Evolutionary conservation across 2,329 filamentous ascomycete species (phyloP), one percentile per base, ranked within the genome.

Genomic region (Claviceps fusiformis): DNA sequence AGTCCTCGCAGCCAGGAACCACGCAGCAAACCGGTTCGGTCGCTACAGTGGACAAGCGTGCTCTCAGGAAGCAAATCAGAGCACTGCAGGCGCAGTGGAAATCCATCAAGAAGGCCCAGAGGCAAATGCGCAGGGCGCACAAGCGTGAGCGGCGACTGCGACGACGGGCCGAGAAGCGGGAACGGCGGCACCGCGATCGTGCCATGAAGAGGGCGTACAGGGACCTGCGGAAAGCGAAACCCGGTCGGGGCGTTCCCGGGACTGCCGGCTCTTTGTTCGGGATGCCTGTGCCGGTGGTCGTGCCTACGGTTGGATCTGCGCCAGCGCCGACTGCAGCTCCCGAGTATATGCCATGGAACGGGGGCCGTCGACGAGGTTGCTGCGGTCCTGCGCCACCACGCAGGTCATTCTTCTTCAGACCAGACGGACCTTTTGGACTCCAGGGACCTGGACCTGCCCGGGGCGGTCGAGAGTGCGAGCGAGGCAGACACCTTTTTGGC

Each of bases 71-170:
- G 0, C 66, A 80, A 53, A 67, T 80, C 55, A 76, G 72, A 59
- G 63, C 62, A 3, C 63, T 81, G 33, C 69, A 69, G 53, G 65
- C 69, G 45, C 64, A 71, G 54, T 79, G 75, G 68, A 73, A 72
- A 55, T 61, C 62, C 55, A 57, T 63, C 46, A 66, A 62, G 48
- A 64, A 62, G 52, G 57, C 69, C 55, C 64, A 67, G 55, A 65
- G 62, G 54, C 62, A 63, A 24, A 59, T 62, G 46, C 64, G 63
- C 49, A 68, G 62, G 54, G 64, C 69, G 2, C 62, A 62, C 10
- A 70, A 64, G 54, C 66, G 63, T 29, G 63, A 66, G 47, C 60
- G 64, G 3, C 64, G 63, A 27, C 59, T 59, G 53, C 61, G 59
- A 47, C 60, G 62, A 10, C 68, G 61, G 48, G 65, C 62, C 3